phyloP scores from a whole-genome alignment of 306 rosid species.

The Inga leiocalycina region DNA sequence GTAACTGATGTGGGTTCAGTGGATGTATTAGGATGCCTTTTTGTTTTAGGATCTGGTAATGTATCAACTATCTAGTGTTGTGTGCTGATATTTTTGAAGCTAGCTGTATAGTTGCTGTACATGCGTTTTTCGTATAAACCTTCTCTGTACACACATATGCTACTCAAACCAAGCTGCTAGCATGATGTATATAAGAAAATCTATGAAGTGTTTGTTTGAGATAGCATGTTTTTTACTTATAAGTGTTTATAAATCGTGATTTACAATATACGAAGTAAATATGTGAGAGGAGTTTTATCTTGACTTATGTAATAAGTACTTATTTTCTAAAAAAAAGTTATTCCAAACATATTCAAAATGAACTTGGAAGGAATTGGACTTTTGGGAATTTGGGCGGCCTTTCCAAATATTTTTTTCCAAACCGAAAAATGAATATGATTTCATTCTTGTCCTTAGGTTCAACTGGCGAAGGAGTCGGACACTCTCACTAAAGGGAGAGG shows the following conservation, averaged over 20 bases:
- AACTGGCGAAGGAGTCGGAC: too few relatives aligned
- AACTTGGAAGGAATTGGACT: not conserved
- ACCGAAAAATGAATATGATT: not conserved
- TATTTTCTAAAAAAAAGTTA: too few relatives aligned
- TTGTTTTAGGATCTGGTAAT: conserved; percentile 1
- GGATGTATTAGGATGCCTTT: conserved; percentile 21
- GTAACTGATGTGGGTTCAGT: conserved; percentile 13
- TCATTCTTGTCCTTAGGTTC: too few relatives aligned
- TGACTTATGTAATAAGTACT: too few relatives aligned
- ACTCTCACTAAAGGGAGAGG: too few relatives aligned
- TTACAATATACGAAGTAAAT: too few relatives aligned
- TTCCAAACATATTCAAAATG: not conserved
- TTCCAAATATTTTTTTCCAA: not conserved
- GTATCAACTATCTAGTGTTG: conserved; percentile 26
- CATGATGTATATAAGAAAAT: not conserved
- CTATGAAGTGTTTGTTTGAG: not conserved
- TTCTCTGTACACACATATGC: not conserved
- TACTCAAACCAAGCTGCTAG: conserved; percentile 19
- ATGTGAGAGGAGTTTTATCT: too few relatives aligned
- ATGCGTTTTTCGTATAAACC: too few relatives aligned
- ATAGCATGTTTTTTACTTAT: too few relatives aligned
- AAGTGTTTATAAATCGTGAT: too few relatives aligned
- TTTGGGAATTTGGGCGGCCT: not conserved
- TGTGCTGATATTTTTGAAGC: not conserved
- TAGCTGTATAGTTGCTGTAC: not conserved